Evolutionary conservation across 805 yeast species (phyloP).

Genomic region (Myxozyma sirexii): DNA sequence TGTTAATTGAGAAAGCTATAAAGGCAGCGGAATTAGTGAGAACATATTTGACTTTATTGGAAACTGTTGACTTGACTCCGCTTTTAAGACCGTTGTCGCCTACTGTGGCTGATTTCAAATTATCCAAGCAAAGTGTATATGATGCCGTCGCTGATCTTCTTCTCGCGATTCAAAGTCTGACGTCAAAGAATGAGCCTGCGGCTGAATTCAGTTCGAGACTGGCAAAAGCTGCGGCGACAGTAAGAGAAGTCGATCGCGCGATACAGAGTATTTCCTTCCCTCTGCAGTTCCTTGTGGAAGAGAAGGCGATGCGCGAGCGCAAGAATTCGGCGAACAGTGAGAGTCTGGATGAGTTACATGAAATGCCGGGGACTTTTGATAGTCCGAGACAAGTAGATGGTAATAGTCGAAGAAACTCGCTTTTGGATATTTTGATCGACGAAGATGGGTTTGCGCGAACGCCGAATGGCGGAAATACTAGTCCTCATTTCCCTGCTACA

Average conservation of each 20-base stretch:
- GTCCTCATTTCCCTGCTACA: not conserved
- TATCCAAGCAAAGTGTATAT: slow-evolving; percentile 72
- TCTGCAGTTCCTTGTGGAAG: slow-evolving; percentile 31
- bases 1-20: slow-evolving; percentile 16
- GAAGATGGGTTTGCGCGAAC: not conserved
- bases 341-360: not conserved
- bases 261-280: slow-evolving; percentile 20
- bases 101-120: slow-evolving; percentile 58
- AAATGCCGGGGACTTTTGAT: not conserved
- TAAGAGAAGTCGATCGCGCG: slow-evolving; percentile 16
- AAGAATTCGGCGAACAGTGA: not conserved
- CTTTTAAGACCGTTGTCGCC: slow-evolving; percentile 26
- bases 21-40: slow-evolving; percentile 24
- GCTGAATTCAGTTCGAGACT: not conserved
- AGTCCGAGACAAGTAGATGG: not conserved
- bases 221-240: slow-evolving; percentile 8
- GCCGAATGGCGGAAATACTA: not conserved
- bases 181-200: slow-evolving; percentile 44
- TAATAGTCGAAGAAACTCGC: slow-evolving; percentile 4
- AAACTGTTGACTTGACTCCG: slow-evolving; percentile 38
- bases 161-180: slow-evolving; percentile 68
- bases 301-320: slow-evolving; percentile 14
- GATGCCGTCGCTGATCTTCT: slow-evolving; percentile 55
- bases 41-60: slow-evolving; percentile 45
- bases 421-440: slow-evolving; percentile 4